Evolutionary conservation across 148 eudicot species (phyloP), one percentile per base, ranked within the genome.

Genomic region (Dysphania ambrosioides): DNA sequence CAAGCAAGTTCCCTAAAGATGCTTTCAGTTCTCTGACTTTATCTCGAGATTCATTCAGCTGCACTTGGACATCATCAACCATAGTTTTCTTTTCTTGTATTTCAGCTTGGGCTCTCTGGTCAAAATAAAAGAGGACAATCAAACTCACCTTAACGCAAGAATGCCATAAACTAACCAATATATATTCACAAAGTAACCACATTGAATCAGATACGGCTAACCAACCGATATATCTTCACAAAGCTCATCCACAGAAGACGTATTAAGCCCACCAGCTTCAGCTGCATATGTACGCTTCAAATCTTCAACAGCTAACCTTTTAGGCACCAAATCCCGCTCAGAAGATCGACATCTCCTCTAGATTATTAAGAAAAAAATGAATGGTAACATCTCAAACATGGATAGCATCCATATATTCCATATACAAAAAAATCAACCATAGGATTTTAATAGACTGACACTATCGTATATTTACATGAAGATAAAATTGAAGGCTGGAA

Each of bases 171-270:
- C 34, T 64, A 29, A 42, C 47, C 44, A 69, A 40, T 16, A 59
- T 27, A 63, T 31, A 23, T 49, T 8, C 56, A 73, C 18, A 13
- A 75, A 47, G 29, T 71, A 18, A 49, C 26, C 24, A 70, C n/a
- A 71, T 58, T 32, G 68, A 19, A 49, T 53, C 34, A 70, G 68
- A 79, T 13, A 42, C 51, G 72, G 75, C 49, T 69, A 55, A 86
- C 96, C 73, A 67, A 95, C 99, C 67, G 76, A 83, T 66, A 87
- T 83, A 69, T 92, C 99, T 55, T 77, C 86, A 73, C 24, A 81
- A 83, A 90, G 90, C 80, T 95, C 97, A 80, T 95, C 93, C 63
- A 83, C 87, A 68, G 87, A 82, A 73, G 93, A 86, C 36, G 81
- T 82, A 70, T 87, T 68, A 21, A 72, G 60, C 31, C 88, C 71